Percentiles rank a stretch among this genome's conserved stretches.
Conservation (phyloP, 2,329 filamentous ascomycete genomes). For the Fusarium gaditjirri region DNA sequence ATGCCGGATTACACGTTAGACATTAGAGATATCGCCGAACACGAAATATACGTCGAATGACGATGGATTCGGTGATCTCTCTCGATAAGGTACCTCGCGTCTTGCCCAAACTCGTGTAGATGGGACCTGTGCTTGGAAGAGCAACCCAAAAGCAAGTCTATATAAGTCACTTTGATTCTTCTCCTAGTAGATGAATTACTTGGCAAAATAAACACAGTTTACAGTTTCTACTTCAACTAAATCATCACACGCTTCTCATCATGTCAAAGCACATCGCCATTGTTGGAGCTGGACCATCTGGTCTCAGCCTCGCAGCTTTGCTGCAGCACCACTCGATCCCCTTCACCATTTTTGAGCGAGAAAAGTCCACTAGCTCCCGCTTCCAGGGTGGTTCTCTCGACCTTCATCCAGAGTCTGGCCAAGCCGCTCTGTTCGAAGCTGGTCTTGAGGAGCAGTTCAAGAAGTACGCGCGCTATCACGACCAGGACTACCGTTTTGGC, state of each 20-base stretch:
- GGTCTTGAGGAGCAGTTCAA: not conserved
- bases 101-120: not conserved
- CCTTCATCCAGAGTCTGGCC: not conserved
- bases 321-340: not conserved
- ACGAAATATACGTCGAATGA: not conserved
- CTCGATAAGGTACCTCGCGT: not conserved
- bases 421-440: not conserved
- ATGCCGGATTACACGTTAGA: not conserved
- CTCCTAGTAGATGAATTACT: no score
- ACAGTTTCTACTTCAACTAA: fast-evolving
- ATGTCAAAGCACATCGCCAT: not conserved
- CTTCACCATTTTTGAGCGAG: not conserved
- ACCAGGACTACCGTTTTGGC: not conserved
- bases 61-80: not conserved
- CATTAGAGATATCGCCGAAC: not conserved
- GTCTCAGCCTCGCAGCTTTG: not conserved
- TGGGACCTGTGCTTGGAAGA: not conserved
- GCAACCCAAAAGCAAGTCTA: not conserved
- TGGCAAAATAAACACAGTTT: fast-evolving
- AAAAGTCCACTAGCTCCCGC: not conserved
- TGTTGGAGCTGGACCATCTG: not conserved
- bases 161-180: not conserved
- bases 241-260: fast-evolving
- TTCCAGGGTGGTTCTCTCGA: not conserved
- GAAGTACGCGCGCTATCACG: not conserved